Base-by-base conservation (phyloP, 2,329 filamentous ascomycete species). In the Sclerotinia sclerotiorum region DNA sequence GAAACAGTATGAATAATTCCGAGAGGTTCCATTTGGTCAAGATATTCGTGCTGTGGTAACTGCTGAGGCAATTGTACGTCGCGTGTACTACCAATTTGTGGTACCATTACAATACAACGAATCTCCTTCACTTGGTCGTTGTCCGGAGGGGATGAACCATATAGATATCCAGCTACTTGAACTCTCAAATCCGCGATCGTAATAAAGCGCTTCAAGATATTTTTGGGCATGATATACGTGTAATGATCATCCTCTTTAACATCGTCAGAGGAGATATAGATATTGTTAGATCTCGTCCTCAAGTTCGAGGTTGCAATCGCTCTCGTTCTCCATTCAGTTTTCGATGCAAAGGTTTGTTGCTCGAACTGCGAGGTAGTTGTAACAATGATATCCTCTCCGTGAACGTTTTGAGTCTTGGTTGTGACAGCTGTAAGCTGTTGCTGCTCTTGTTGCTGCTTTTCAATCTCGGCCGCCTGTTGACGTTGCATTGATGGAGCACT, bases 211-310 rank as follows among this genome's bases (percentile, higher is more conserved):
- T 97, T 97, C 76, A 99, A 86, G 61, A 99, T 90, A 79, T 99
- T 99, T 87, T 98, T 99, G 0, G 95, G 95, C 92, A 99, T 97
- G 76, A 99, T 92, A 76, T 98, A 99, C 0, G 94, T 99, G 77
- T 92, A 90, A 76, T 89, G 86, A 51, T 94, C 92, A 70, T 97
- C 93, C 72, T 95, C 87, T 66, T 93, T 91, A 73, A 94, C 91
- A 78, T 98, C 95, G 66, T 97, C 93, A 0, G 94, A 95, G 10
- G 95, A 97, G 74, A 99, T 96, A 80, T 98, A 99, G 76, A 99
- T 97, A 81, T 99, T 97, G 85, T 98, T 99, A 62, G 95, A 88
- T 73, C 95, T 86, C 60, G 94, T 97, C 57, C 94, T 90, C 72
- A 99, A 83, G 79, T 99, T 99, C 32, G 94, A 96, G 2, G 95